Evolutionary conservation across 2,329 filamentous ascomycete genomes (phyloP).

Genomic region (Microcyclospora pomicola): DNA sequence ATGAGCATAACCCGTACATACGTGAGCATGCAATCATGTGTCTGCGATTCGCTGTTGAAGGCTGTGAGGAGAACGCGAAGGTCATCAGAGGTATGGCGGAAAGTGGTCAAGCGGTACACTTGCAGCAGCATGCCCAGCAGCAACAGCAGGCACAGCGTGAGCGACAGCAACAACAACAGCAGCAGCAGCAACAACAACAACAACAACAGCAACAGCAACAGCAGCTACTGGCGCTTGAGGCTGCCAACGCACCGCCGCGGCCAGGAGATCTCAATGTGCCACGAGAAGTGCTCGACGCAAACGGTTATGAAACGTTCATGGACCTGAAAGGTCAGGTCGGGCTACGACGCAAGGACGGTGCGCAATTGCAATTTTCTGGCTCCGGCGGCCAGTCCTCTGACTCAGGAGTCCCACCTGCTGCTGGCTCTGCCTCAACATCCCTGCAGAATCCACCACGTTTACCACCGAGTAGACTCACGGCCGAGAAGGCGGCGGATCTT

Average conservation of each 20-base stretch:
- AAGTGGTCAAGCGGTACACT: background rate
- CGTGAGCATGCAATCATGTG: conserved; percentile 83
- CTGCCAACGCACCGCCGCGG: conserved; percentile 5
- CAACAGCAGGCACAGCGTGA: background rate
- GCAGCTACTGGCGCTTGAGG: conserved; percentile 3
- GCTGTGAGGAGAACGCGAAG: conserved; percentile 57
- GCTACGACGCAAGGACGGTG: conserved; percentile 28
- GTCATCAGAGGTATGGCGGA: conserved; percentile 50
- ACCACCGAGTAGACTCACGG: conserved; percentile 17
- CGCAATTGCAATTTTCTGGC: background rate
- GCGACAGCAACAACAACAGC: background rate
- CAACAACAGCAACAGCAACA: background rate
- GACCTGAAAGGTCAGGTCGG: conserved; percentile 36
- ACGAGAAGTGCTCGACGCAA: conserved; percentile 34
- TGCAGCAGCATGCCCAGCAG: background rate
- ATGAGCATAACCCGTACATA: conserved; percentile 87
- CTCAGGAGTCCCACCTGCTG: background rate
- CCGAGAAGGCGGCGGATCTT: conserved; percentile 31
- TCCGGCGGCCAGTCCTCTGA: background rate
- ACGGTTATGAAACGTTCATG: conserved; percentile 38
- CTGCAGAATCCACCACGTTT: background rate
- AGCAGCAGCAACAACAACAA: background rate
- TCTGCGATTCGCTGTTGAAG: conserved; percentile 58
- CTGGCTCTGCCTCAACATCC: background rate
- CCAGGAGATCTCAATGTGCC: conserved; percentile 21